These are phyloP conservation scores for Pseudonitzschia multiseries DNA, from an alignment of 108 stramenopile genomes.

Conservation along the genomic window DNA sequence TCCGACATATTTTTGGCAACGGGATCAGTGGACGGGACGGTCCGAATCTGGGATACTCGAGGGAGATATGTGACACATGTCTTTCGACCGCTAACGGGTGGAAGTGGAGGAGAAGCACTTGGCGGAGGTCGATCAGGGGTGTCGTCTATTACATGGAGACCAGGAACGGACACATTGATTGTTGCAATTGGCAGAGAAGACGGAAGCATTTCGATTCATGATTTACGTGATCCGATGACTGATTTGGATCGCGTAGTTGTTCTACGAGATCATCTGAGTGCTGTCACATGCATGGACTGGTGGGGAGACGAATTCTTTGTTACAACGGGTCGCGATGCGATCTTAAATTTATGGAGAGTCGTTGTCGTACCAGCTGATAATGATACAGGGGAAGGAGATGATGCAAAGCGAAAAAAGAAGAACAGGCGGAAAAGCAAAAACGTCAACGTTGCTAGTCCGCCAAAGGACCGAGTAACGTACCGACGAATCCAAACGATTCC, in stretches of 20 bases:
- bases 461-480: constrained; percentile 35
- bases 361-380: constrained; percentile 57
- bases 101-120: constrained; percentile 21
- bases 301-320: constrained; percentile 60
- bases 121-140: constrained; percentile 54
- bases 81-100: constrained; percentile 57
- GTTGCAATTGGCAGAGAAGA: constrained; percentile 82
- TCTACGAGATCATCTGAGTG: constrained; percentile 84
- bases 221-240: constrained; percentile 50
- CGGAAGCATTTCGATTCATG: constrained; percentile 76
- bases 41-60: constrained; percentile 81
- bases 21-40: constrained; percentile 82
- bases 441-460: background rate
- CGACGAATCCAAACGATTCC: constrained; percentile 75
- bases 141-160: constrained; percentile 59
- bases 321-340: constrained; percentile 74
- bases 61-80: constrained; percentile 82
- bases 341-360: constrained; percentile 87
- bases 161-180: constrained; percentile 48
- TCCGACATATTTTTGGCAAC: constrained; percentile 81
- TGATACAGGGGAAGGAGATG: constrained; percentile 26
- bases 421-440: constrained; percentile 37
- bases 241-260: constrained; percentile 53
- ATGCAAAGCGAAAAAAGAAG: constrained; percentile 48
- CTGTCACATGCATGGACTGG: constrained; percentile 86